phyloP scores from a whole-genome alignment of 768 basidiomycete species.

The Psilocybe cyanescens region DNA sequence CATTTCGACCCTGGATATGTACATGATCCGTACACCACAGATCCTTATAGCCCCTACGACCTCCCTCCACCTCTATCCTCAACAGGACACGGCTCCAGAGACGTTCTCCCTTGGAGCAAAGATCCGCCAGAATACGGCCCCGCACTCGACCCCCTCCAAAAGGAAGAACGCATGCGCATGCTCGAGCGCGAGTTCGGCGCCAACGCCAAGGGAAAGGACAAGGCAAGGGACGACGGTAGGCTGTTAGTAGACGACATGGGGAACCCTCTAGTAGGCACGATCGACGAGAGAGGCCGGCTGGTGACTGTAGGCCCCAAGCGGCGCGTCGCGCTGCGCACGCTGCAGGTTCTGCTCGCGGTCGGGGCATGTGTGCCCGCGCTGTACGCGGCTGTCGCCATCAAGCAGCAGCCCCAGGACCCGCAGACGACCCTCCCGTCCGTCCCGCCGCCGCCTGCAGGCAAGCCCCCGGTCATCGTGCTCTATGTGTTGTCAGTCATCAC shows the following conservation, averaged over 20 bases:
- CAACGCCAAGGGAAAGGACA: constrained; percentile 31
- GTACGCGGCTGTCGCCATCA: constrained; percentile 68
- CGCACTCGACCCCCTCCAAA: constrained; percentile 50
- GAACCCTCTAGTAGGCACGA: constrained; percentile 58
- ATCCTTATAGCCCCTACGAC: constrained; percentile 30
- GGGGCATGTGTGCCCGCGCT: constrained; percentile 58
- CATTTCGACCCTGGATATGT: constrained; percentile 40
- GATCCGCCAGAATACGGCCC: constrained; percentile 48
- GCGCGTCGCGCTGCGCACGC: constrained; percentile 48
- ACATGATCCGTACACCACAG: constrained; percentile 27
- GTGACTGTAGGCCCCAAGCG: constrained; percentile 68
- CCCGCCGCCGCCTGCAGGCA: constrained; percentile 60
- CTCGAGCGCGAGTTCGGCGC: constrained; percentile 68
- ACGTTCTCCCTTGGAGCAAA: constrained; percentile 56
- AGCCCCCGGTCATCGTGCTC: constrained; percentile 56
- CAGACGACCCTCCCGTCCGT: too few species aligned
- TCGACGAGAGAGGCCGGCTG: constrained; percentile 58
- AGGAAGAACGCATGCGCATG: constrained; percentile 74
- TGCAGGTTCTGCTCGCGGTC: constrained; percentile 54
- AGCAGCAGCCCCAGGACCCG: constrained; percentile 44
- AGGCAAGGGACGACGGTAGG: constrained; percentile 25
- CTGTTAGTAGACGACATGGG: constrained; percentile 47
- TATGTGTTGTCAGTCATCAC: constrained; percentile 62
- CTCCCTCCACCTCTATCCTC: constrained; percentile 26
- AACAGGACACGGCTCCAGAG: constrained; percentile 41